Evolutionary conservation across 345 rosid genomes (phyloP), one percentile per base, ranked within the genome.

Genomic region (Eucalyptus erythrocorys): DNA sequence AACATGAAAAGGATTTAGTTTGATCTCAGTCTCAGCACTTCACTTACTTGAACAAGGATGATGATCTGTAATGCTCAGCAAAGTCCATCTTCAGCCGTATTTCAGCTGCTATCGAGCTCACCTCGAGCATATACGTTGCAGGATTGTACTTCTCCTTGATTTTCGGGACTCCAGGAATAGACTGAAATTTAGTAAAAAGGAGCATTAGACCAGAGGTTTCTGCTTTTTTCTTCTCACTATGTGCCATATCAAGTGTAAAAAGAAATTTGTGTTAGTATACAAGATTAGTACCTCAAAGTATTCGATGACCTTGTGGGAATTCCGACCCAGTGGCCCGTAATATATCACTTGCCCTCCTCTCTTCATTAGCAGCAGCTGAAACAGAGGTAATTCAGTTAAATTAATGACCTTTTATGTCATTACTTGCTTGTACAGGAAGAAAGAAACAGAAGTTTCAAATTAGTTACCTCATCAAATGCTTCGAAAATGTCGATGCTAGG

Each of bases 51-150:
- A 88, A 48, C 87, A 96, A 92, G 48, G 96, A 85, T 86, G 99
- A 93, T 53, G 93, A 89, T 86, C 89, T 93, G 94, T 96, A 94
- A 88, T 92, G 82, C 57, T 96, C 95, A 21, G 97, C 96, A 89
- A 97, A 97, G 91, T 97, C 99, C 37, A 94, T 92, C 88, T 92
- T 92, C 26, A 96, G 95, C 51, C 93, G 91, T 4, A 92, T 89
- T 91, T 97, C 99, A 32, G 94, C 94, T 49, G 99, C 95, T 19
- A 92, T 53, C 43, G 99, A 95, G 91, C 96, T 97, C 89, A 95
- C 99, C 95, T 96, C 99, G 42, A 97, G 93, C 97, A 96, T 96
- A 98, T 98, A 97, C 66, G 99, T 96, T 4, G 99, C 99, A 6
- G 98, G 99, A 89, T 97, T 97, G 90, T 94, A 94, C 90, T 93